Base-by-base conservation (phyloP, 2,329 filamentous ascomycete species). In the Fusarium zealandicum region DNA sequence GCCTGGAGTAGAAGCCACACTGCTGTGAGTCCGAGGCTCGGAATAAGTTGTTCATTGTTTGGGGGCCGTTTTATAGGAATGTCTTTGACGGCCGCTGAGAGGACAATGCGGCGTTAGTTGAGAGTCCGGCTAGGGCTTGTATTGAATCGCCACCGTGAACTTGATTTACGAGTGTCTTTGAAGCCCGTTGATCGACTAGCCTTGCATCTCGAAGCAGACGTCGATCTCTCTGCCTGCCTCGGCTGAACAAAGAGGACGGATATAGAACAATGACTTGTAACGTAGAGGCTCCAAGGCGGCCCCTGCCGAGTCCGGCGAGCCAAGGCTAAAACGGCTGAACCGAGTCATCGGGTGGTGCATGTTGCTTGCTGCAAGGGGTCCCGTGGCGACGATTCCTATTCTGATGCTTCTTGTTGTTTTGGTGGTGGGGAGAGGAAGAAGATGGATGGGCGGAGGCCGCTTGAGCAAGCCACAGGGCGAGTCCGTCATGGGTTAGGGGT, bases 331-430 rank as follows among this genome's bases (percentile, higher is more conserved):
- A 14, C 43, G 14, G 25, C 41, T 28, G 18, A 57, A 46, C 54
- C 51, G 30, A 59, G 50, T 53, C 33, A 37, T 49, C 38, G 51
- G 51, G 32, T 25, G 27, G 51, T 27, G 44, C 43, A 37, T 49
- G 14, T 25, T 39, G 22, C 40, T 50, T 51, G 53, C 50, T 57
- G 59, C 51, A 62, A 62, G 58, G 59, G 59, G 59, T 63, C 59
- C 55, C 55, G 59, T 63, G 59, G 54, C 43, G 55, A 53, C 22
- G 51, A 49, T 63, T 47, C 40, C 59, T 45, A 22, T 52, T 60
- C 55, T 55, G 37, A 35, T 12, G 36, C 20, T 27, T 42, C 25
- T 36, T 13, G 13, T 38, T 25, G 41, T 33, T 31, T 9, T 54
- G 37, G 47, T 59, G 58, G 54, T 62, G 59, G 51, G 48, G 54